Base-by-base conservation (phyloP, 2,329 filamentous ascomycete genomes). In the Juglanconis oblonga region DNA sequence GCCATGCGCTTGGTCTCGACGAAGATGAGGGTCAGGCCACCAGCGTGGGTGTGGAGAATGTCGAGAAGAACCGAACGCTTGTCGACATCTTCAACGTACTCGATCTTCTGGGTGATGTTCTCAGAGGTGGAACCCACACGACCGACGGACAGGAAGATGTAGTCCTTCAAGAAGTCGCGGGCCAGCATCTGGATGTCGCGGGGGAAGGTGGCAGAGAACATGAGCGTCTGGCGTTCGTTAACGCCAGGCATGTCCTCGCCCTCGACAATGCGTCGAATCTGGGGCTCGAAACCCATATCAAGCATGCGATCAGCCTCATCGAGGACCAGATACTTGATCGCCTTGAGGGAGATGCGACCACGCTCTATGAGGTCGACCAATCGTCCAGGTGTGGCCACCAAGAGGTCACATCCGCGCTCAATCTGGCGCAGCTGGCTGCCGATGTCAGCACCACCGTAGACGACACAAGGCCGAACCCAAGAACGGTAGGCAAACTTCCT, bases 231-330 rank as follows among this genome's bases (percentile, higher is more conserved):
- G 72, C 95, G 93, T 69, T 84, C 81, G 67, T 87, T 80, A 63
- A 94, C 91, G 56, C 78, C 77, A 60, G 95, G 95, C 95, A 99
- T 99, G 71, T 99, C 95, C 80, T 98, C 95, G 63, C 92, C 92
- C 79, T 98, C 94, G 50, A 99, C 95, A 71, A 99, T 98, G 71
- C 94, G 91, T 72, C 95, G 93, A 74, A 99, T 99, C 81, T 99
- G 95, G 71, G 95, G 95, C 83, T 99, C 95, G 84, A 99, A 99
- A 95, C 95, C 95, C 95, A 99, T 99, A 85, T 99, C 95, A 84
- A 99, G 85, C 95, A 99, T 99, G 76, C 95, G 95, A 82, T 99
- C 95, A 77, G 95, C 95, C 86, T 99, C 95, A 70, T 99, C 95
- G 58, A 99, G 91, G 70, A 99, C 92, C 64, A 99, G 86, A 76